Conservation (phyloP, 768 basidiomycete species). For the Fomitopsis pulvina region DNA sequence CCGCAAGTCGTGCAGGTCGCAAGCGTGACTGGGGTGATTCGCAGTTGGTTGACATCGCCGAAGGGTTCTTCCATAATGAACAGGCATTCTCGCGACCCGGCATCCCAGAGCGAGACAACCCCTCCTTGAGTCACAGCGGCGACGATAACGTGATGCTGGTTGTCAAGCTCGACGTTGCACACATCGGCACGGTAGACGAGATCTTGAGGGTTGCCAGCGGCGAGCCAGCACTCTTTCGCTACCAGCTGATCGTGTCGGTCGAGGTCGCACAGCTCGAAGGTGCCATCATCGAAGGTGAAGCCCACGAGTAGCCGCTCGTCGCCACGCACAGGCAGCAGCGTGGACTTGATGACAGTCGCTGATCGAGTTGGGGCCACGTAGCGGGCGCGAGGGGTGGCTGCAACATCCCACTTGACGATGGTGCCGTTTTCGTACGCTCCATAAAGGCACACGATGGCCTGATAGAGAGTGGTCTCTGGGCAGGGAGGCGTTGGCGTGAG, state of each 20-base stretch:
- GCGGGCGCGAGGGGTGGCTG: slow-evolving; percentile 17
- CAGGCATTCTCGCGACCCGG: slow-evolving; percentile 54
- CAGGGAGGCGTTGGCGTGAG: slow-evolving; percentile 1
- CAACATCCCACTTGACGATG: slow-evolving; percentile 47
- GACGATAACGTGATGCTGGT: slow-evolving; percentile 45
- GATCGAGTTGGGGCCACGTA: slow-evolving; percentile 39
- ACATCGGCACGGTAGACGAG: slow-evolving; percentile 46
- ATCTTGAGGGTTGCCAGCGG: slow-evolving; percentile 54
- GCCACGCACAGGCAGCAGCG: slow-evolving; percentile 41
- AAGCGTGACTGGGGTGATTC: slow-evolving; percentile 45
- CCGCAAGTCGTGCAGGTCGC: slow-evolving; percentile 68
- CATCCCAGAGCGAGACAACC: slow-evolving; percentile 73
- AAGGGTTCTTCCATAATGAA: slow-evolving; percentile 52
- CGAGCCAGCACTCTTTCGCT: slow-evolving; percentile 41
- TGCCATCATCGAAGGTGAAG: slow-evolving; percentile 61
- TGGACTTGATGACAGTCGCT: slow-evolving; percentile 39
- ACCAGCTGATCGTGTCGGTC: slow-evolving; percentile 37
- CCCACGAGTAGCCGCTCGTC: slow-evolving; percentile 44
- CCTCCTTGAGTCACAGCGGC: slow-evolving; percentile 61
- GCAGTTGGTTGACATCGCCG: slow-evolving; percentile 54
- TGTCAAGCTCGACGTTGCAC: slow-evolving; percentile 45
- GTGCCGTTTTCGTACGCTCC: slow-evolving; percentile 50
- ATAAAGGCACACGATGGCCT: slow-evolving; percentile 13
- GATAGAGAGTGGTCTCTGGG: neutral
- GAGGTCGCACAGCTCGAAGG: slow-evolving; percentile 54